Percentiles rank a stretch among this genome's conserved stretches.
These are phyloP conservation scores for Mortierella antarctica DNA, from an alignment of 192 early-diverging fungal species.

Conservation along the genomic window DNA sequence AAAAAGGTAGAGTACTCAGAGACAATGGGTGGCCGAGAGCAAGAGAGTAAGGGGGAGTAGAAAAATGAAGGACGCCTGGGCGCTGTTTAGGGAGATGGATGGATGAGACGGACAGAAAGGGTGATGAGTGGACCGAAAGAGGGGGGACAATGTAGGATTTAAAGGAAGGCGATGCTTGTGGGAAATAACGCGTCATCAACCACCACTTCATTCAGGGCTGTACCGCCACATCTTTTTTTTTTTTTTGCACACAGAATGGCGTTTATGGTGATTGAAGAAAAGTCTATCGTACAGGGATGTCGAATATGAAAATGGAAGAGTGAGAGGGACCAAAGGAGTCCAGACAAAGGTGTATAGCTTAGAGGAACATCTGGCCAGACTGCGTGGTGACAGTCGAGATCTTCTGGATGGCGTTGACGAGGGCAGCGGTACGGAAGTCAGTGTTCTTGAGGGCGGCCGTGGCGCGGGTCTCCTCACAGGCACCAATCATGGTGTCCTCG, in stretches of 20 bases:
- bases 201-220: too few species aligned
- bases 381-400: slow-evolving; percentile 79
- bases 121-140: neutral
- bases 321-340: neutral
- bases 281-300: slow-evolving; percentile 8
- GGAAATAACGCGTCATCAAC: neutral
- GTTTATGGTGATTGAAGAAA: neutral
- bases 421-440: slow-evolving; percentile 84
- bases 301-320: neutral
- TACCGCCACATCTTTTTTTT: too few species aligned
- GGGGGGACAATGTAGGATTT: neutral
- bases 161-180: neutral
- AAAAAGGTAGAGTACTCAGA: too few species aligned
- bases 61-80: too few species aligned
- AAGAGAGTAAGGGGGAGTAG: too few species aligned
- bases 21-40: too few species aligned
- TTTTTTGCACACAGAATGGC: too few species aligned
- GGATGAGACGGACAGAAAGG: too few species aligned
- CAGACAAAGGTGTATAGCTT: slow-evolving; percentile 5
- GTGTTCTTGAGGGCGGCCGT: slow-evolving; percentile 74
- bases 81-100: too few species aligned
- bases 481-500: slow-evolving; percentile 87
- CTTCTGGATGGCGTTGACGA: slow-evolving; percentile 86
- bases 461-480: slow-evolving; percentile 77
- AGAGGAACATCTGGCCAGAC: slow-evolving; percentile 82